phyloP scores from a whole-genome alignment of 352 stramenopile genomes.

The Blastocystis sp. region DNA sequence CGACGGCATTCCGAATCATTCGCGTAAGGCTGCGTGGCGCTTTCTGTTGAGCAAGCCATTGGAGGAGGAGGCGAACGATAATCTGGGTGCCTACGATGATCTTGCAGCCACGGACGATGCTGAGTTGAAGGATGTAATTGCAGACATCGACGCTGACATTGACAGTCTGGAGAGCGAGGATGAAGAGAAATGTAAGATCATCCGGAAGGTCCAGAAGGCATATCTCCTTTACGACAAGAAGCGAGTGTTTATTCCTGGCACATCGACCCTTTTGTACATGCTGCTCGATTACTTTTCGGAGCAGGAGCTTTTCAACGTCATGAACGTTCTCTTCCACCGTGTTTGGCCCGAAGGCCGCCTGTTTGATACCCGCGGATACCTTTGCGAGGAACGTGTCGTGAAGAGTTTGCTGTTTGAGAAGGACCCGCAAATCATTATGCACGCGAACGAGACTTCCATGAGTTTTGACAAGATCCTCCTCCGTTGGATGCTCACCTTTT shows the following conservation, averaged over 20 bases:
- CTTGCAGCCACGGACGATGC: constrained; percentile 31
- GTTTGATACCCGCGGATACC: constrained; percentile 52
- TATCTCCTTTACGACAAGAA: constrained; percentile 50
- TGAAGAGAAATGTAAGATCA: not conserved
- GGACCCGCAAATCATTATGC: constrained; percentile 50
- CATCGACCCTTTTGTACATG: not conserved
- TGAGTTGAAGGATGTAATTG: constrained; percentile 56
- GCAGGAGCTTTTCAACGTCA: constrained; percentile 48
- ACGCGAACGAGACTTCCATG: constrained; percentile 32
- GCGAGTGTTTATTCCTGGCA: constrained; percentile 39
- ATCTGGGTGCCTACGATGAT: constrained; percentile 42
- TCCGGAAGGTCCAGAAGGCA: constrained; percentile 44
- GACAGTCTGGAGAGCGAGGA: not conserved
- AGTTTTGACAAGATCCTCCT: constrained; percentile 14
- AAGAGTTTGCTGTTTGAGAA: constrained; percentile 56
- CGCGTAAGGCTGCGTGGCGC: constrained; percentile 17
- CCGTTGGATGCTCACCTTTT: constrained; percentile 40
- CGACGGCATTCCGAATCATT: constrained; percentile 34
- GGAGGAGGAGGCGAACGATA: not conserved
- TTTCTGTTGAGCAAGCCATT: constrained; percentile 34
- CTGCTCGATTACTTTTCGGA: constrained; percentile 48
- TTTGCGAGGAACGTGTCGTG: constrained; percentile 40
- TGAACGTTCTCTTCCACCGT: constrained; percentile 26
- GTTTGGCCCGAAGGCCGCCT: constrained; percentile 8
- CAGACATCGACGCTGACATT: constrained; percentile 50